These are phyloP conservation scores for Euphorbia schlechtendalii DNA, from an alignment of 441 rosid genomes.

Conservation along the genomic window DNA sequence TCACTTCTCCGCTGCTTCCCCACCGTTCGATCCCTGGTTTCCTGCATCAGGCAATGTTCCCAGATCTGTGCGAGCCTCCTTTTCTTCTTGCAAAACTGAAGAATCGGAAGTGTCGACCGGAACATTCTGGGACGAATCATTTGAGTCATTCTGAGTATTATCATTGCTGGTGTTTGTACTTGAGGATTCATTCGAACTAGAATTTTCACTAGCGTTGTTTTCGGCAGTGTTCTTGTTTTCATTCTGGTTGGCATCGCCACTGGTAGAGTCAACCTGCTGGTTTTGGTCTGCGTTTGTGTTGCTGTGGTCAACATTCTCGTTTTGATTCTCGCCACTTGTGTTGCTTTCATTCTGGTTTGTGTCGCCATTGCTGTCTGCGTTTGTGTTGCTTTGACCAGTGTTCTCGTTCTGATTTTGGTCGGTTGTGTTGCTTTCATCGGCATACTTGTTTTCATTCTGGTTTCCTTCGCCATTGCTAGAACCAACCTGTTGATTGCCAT, in stretches of 20 bases:
- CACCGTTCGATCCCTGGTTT: constrained; percentile 26
- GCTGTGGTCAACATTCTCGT: background rate
- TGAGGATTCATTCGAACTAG: background rate
- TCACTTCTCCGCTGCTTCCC: constrained; percentile 53
- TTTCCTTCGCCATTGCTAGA: background rate
- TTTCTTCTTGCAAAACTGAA: constrained; percentile 48
- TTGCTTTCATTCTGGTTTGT: constrained; percentile 14
- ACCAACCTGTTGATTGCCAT: constrained; percentile 10
- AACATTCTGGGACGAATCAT: too few species aligned
- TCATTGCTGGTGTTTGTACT: too few species aligned
- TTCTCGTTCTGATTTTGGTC: constrained; percentile 9
- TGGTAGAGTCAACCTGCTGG: constrained; percentile 12
- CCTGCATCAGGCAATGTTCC: constrained; percentile 48
- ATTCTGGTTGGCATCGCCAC: background rate
- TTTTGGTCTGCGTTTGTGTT: constrained; percentile 15
- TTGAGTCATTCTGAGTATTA: too few species aligned
- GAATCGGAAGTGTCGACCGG: constrained; percentile 19
- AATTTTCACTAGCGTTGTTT: background rate
- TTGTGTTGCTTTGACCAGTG: constrained; percentile 11
- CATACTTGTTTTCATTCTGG: background rate
- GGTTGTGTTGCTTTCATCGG: background rate
- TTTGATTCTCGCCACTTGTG: background rate
- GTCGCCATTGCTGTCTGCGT: constrained; percentile 6
- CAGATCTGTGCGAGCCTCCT: constrained; percentile 44
- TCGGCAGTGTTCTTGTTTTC: constrained; percentile 2